phyloP scores from a whole-genome alignment of 192 early-diverging fungal species.

The Ambispora gerdemannii region DNA sequence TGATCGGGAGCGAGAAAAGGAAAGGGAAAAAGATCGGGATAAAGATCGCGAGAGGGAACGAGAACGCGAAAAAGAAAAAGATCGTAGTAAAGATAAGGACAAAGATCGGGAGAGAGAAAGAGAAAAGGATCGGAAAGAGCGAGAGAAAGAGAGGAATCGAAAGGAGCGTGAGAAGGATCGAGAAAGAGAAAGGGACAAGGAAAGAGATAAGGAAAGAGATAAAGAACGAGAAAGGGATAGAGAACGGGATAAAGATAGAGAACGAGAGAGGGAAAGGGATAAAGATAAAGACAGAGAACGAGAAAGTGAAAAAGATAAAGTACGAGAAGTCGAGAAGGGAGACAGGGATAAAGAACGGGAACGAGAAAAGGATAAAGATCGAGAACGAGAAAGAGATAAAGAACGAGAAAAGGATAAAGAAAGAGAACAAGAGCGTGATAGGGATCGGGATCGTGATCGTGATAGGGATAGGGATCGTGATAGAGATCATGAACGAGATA shows the following conservation, averaged over 20 bases:
- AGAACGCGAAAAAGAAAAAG: constrained; percentile 1
- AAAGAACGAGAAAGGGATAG: not conserved
- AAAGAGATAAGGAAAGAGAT: not conserved
- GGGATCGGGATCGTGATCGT: constrained; percentile 35
- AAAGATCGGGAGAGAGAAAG: constrained; percentile 1
- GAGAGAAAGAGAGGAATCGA: not conserved
- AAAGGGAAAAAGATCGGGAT: constrained; percentile 9
- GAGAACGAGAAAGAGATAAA: constrained; percentile 11
- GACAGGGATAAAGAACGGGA: constrained; percentile 26
- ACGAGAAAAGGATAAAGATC: constrained; percentile 36
- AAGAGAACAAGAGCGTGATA: constrained; percentile 8
- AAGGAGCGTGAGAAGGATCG: not conserved
- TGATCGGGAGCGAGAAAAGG: not conserved
- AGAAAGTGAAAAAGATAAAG: constrained; percentile 4
- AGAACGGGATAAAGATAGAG: not conserved
- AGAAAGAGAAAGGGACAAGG: not conserved
- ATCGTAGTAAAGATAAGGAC: not conserved
- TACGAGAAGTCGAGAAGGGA: not conserved
- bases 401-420: constrained; percentile 11
- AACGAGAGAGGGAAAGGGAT: constrained; percentile 5
- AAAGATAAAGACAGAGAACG: not conserved
- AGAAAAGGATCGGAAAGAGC: not conserved
- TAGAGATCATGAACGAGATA: constrained; percentile 30
- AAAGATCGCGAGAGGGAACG: not conserved
- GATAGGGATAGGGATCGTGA: constrained; percentile 43